These are phyloP conservation scores for Stephania japonica DNA, from an alignment of 164 flowering plant species.

Conservation along the genomic window DNA sequence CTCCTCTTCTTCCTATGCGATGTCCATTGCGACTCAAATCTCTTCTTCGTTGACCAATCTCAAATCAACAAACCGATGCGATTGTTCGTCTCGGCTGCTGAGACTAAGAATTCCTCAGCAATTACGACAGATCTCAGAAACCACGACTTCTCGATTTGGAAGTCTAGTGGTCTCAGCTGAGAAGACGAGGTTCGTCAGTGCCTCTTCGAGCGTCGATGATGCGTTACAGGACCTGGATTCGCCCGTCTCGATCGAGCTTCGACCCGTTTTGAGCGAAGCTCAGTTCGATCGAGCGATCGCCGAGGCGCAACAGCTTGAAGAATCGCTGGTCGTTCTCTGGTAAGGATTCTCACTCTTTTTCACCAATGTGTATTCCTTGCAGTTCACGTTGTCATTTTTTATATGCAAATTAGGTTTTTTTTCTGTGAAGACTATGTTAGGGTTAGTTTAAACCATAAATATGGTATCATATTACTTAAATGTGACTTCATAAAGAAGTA, in stretches of 20 bases:
- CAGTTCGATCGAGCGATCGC: slow-evolving; percentile 58
- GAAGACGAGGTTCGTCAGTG: slow-evolving; percentile 9
- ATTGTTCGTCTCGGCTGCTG: slow-evolving; percentile 5
- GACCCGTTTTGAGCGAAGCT: slow-evolving; percentile 42
- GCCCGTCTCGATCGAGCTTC: slow-evolving; percentile 49
- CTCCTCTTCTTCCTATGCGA: not conserved
- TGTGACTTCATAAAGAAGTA: no score
- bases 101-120: slow-evolving; percentile 1
- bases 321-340: slow-evolving; percentile 57
- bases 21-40: slow-evolving; percentile 12
- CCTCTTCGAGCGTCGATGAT: slow-evolving; percentile 27
- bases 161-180: not conserved
- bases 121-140: not conserved
- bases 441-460: not conserved
- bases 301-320: slow-evolving; percentile 54
- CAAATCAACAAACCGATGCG: not conserved
- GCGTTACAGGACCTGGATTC: slow-evolving; percentile 29
- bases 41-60: slow-evolving; percentile 7
- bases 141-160: slow-evolving; percentile 8
- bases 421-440: not conserved
- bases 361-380: not conserved
- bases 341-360: slow-evolving; percentile 16
- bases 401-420: not conserved
- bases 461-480: no score
- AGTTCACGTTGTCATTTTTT: not conserved